phyloP scores from a whole-genome alignment of 2,329 filamentous ascomycete species.

The Arthrobotrys musiformis region DNA sequence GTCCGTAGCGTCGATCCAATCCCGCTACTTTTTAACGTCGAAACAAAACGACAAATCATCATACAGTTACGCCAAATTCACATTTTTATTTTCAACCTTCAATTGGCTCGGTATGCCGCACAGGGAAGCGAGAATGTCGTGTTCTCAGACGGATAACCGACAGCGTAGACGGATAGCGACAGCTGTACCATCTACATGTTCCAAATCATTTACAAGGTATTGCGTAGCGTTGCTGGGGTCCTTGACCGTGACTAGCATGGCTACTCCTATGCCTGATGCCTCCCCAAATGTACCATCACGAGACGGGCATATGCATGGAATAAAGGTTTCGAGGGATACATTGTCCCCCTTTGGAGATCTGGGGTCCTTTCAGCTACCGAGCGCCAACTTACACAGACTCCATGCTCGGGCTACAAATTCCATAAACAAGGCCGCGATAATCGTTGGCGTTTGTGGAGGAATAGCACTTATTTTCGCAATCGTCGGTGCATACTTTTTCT shows the following conservation, averaged over 20 bases:
- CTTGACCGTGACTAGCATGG: conserved; percentile 28
- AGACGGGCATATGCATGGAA: conserved; percentile 3
- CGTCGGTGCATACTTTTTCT: conserved; percentile 29
- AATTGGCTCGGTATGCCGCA: conserved; percentile 34
- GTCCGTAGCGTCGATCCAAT: conserved; percentile 15
- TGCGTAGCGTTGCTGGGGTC: conserved; percentile 52
- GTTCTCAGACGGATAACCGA: conserved; percentile 6
- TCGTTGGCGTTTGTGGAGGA: conserved; percentile 46
- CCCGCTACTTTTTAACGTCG: background rate
- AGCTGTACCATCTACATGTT: conserved; percentile 25
- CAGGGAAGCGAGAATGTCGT: background rate
- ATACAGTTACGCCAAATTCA: conserved; percentile 4
- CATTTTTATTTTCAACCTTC: background rate
- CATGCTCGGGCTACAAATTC: conserved; percentile 15
- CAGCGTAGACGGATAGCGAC: conserved; percentile 28
- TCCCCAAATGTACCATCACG: background rate
- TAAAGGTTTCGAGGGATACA: conserved; percentile 15
- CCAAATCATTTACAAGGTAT: conserved; percentile 51
- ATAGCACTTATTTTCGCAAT: conserved; percentile 36
- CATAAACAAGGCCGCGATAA: conserved; percentile 49
- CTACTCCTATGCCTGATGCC: conserved; percentile 23
- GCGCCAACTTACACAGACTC: conserved; percentile 7
- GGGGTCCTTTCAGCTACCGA: background rate
- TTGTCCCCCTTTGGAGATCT: conserved; percentile 4
- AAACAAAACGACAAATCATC: conserved; percentile 19